phyloP scores from a whole-genome alignment of 2,329 filamentous ascomycete species.

The Scleromitrula shiraiana region DNA sequence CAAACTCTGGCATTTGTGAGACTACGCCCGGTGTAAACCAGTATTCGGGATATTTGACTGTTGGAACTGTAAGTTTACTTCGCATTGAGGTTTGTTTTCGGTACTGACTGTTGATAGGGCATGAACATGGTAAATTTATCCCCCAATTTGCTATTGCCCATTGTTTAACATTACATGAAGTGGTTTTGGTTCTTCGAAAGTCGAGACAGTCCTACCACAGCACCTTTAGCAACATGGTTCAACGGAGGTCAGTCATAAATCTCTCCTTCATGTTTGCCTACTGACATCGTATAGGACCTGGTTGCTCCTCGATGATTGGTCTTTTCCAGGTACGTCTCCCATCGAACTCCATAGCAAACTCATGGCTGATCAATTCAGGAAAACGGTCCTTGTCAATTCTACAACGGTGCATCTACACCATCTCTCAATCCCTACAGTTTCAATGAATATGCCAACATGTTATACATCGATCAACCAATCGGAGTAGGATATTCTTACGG shows the following conservation, averaged over 20 bases:
- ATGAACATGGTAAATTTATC: constrained; percentile 14
- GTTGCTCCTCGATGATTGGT: constrained; percentile 48
- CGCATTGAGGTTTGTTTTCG: constrained; percentile 13
- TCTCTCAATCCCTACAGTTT: constrained; percentile 34
- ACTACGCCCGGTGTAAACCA: constrained; percentile 42
- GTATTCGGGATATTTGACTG: constrained; percentile 43
- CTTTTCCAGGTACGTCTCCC: constrained; percentile 43
- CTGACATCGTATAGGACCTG: constrained; percentile 28
- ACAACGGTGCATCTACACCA: constrained; percentile 34
- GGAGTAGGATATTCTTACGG: constrained; percentile 37
- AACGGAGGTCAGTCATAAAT: constrained; percentile 31
- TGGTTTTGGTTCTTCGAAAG: constrained; percentile 50
- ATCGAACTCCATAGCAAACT: background rate
- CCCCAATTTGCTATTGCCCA: background rate
- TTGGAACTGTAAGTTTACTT: constrained; percentile 28
- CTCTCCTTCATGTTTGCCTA: background rate
- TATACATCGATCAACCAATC: constrained; percentile 35
- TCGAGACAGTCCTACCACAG: constrained; percentile 39
- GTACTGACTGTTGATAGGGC: constrained; percentile 9
- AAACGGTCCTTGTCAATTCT: constrained; percentile 36
- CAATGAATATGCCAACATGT: constrained; percentile 35
- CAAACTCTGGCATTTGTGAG: constrained; percentile 44
- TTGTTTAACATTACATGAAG: background rate
- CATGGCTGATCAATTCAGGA: constrained; percentile 25
- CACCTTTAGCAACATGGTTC: constrained; percentile 38